Evolutionary conservation across 2,329 filamentous ascomycete genomes (phyloP), one percentile per base, ranked within the genome.

Genomic region (Ciborinia camelliae): DNA sequence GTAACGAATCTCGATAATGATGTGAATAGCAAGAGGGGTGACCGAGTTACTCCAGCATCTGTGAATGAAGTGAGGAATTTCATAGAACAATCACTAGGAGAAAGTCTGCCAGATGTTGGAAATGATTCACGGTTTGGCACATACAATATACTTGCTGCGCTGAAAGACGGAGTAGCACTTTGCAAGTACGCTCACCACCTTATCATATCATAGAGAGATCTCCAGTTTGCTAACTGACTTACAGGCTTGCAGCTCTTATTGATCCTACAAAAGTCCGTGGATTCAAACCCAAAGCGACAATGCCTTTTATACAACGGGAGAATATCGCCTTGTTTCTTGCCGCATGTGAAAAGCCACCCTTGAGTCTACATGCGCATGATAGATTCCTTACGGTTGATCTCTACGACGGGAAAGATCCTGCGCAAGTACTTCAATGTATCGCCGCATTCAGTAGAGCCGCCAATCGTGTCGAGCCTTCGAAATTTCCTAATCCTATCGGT

Each of bases 281-380:
- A 76, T 98, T 90, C 84, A 98, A 98, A 79, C 83, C 69, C 10
- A 73, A 89, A 75, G 97, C 93, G 0, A 80, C 87, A 48, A 98
- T 98, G 94, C 95, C 95, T 0, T 99, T 99, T 76, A 94, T 98
- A 48, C 95, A 99, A 78, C 98, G 98, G 93, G 95, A 99, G 77
- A 99, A 99, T 76, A 97, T 99, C 74, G 96, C 93, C 5, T 91
- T 96, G 75, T 99, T 97, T 79, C 86, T 99, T 62, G 87, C 86
- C 73, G 92, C 92, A 66, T 96, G 93, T 80, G 91, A 97, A 77
- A 81, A 85, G 59, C 86, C 90, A 32, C 95, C 95, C 0, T 81
- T 99, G 61, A 93, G 88, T 77, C 86, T 99, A 66, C 92, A 91
- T 65, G 88, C 93, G 53, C 95, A 99, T 80, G 95, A 99, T 78